Evolutionary conservation across 2,329 filamentous ascomycete genomes (phyloP).

Genomic region (Geoglossum cookeanum): DNA sequence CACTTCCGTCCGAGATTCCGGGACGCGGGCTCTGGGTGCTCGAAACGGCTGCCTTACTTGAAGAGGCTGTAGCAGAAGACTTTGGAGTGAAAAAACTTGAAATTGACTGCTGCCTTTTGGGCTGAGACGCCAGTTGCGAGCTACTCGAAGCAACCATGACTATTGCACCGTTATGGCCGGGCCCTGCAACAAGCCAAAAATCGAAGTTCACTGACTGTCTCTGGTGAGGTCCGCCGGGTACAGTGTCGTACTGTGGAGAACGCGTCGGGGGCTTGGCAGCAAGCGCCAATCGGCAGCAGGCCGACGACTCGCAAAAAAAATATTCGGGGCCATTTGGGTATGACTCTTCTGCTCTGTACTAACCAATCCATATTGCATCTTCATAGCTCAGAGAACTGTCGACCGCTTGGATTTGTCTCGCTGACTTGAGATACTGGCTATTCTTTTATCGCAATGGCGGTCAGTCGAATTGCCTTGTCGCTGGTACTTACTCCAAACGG

Average conservation of each 20-base stretch:
- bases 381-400: not conserved
- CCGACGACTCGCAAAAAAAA: too few relatives aligned
- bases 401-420: not conserved
- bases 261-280: not conserved
- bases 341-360: not conserved
- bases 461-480: not conserved
- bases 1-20: not conserved
- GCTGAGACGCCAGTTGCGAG: not conserved
- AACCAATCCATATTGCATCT: not conserved
- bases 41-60: not conserved
- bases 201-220: not conserved
- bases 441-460: not conserved
- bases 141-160: not conserved
- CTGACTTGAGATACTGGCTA: not conserved
- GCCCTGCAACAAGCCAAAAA: too few relatives aligned
- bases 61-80: slow-evolving; percentile 15
- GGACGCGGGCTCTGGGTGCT: not conserved
- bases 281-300: too few relatives aligned
- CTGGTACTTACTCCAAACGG: not conserved
- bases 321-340: too few relatives aligned
- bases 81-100: slow-evolving; percentile 60
- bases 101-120: slow-evolving; percentile 60
- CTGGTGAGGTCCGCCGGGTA: too few relatives aligned
- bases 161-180: not conserved
- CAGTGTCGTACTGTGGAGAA: not conserved